These are phyloP conservation scores for Russula vinacea DNA, from an alignment of 768 basidiomycete genomes.

Conservation along the genomic window DNA sequence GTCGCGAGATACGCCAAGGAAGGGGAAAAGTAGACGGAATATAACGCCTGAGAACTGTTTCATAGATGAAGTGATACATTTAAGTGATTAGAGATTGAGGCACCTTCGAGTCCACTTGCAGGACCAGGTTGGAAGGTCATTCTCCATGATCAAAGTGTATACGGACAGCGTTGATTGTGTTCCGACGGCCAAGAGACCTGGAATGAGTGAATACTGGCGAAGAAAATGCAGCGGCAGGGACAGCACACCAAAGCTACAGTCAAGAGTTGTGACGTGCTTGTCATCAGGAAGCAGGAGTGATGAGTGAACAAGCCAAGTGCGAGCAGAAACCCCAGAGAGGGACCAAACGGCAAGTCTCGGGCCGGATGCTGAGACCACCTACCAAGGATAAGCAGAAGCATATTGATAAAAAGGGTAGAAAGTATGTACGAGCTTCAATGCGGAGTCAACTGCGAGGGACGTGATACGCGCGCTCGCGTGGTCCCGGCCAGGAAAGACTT, in stretches of 20 bases:
- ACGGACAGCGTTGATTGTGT: conserved; percentile 59
- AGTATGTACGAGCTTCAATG: conserved; percentile 73
- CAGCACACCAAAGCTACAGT: conserved; percentile 67
- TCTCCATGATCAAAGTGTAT: conserved; percentile 73
- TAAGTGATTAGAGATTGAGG: conserved; percentile 24
- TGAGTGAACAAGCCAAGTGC: conserved; percentile 78
- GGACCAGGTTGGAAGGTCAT: conserved; percentile 81
- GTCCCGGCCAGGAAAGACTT: conserved; percentile 67
- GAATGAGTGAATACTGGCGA: conserved; percentile 31
- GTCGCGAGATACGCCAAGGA: conserved; percentile 72
- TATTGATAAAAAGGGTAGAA: conserved; percentile 3
- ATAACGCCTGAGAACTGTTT: conserved; percentile 48
- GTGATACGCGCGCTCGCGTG: conserved; percentile 48
- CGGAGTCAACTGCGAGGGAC: conserved; percentile 67
- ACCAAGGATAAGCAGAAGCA: neutral
- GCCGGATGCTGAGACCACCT: conserved; percentile 74
- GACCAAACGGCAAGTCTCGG: conserved; percentile 73
- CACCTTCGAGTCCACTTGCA: conserved; percentile 72
- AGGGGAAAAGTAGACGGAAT: conserved; percentile 63
- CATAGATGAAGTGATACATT: conserved; percentile 12
- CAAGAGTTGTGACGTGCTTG: conserved; percentile 56
- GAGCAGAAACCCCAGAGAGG: conserved; percentile 60
- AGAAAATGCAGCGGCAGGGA: conserved; percentile 21
- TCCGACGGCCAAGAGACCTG: conserved; percentile 75
- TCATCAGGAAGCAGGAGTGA: conserved; percentile 62